Base-by-base conservation (phyloP, 306 rosid species). In the Rosa chinensis region DNA sequence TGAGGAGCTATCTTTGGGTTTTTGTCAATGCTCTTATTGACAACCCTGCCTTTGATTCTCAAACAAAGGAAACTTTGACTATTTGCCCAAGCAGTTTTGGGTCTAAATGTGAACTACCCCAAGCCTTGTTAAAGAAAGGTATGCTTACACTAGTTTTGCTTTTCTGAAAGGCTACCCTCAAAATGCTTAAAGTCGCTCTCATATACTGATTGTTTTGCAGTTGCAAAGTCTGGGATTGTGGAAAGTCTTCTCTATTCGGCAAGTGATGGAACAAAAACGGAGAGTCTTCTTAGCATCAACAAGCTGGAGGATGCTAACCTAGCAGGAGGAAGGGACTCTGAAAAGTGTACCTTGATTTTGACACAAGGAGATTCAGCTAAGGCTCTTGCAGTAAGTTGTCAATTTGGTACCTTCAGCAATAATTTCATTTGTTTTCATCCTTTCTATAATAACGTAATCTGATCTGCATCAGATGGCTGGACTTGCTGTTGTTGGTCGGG, bases 281-380 rank as follows among this genome's bases (percentile, higher is more conserved):
- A 89, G 79, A 90, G 92, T 67, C 76, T 95, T 58, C 94, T 88
- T 52, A 97, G 93, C 8, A 88, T 95, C 58, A 85, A 88, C 70
- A 95, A 95, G 88, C 90, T 95, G 18, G 98, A 92, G 66, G 99
- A 95, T 80, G 99, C 99, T 16, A 95, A 95, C 85, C 86, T 87
- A 59, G 99, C 98, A n/a, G 98, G 99, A 44, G 92, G 97, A 56
- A 92, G 70, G 81, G 87, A 92, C 80, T 95, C 99, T 6, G 98
- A 92, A 0, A 86, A 86, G 75, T 95, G 99, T 80, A 95, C 99
- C 66, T 84, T 92, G 92, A 92, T 95, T 77, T 84, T 95, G 84
- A 95, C 99, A 0, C 98, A 95, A 85, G 99, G 99, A 79, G 99
- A 95, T 84, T 95, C 99, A 14, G 99, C 98, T 0, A 95, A 95